Evolutionary conservation across 108 stramenopile genomes (phyloP), one percentile per base, ranked within the genome.

Genomic region (Stephanodiscus triporus): DNA sequence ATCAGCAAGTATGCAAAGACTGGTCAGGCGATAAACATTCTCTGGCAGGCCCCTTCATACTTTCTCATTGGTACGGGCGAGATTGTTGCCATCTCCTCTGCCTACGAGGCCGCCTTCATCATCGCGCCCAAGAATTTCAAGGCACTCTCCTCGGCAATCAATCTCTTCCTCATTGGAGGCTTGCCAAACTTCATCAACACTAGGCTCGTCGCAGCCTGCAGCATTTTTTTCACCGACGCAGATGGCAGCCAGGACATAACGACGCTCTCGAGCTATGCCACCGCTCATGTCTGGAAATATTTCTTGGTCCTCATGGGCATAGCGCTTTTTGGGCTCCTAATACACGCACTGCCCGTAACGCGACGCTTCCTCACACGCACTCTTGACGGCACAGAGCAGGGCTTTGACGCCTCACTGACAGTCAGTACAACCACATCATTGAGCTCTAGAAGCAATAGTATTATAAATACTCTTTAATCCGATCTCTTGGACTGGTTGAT

Each of bases 61-160:
- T 11, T 66, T 8, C 30, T 71, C 23, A 79, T 79, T 34, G 78
- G 78, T 5, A 26, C 17, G 13, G 78, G 70, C n/a, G 78, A 79
- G 43, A 66, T 79, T 14, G 73, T 79, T 67, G 49, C 70, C 29
- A 67, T 79, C 24, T 32, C 40, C 26, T 14, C 78, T 4, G 60
- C 72, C 8, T 79, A 79, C 37, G 78, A 79, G 24, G 72, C 72
- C 11, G 78, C 78, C 16, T 79, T 73, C 61, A 19, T n/a, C 26
- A 16, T 79, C 23, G 43, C 53, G 0, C 78, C 78, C 3, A 51
- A 24, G 9, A 22, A 51, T 3, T 17, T 38, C 27, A 79, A 79
- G 70, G 51, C 70, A 6, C 54, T 79, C 10, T 61, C 67, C 9
- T 73, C 72, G 11, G 78, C 78, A 9, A 14, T 67, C 32, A 72